These are phyloP conservation scores for Dalbergia oliveri DNA, from an alignment of 306 rosid species.

Conservation along the genomic window DNA sequence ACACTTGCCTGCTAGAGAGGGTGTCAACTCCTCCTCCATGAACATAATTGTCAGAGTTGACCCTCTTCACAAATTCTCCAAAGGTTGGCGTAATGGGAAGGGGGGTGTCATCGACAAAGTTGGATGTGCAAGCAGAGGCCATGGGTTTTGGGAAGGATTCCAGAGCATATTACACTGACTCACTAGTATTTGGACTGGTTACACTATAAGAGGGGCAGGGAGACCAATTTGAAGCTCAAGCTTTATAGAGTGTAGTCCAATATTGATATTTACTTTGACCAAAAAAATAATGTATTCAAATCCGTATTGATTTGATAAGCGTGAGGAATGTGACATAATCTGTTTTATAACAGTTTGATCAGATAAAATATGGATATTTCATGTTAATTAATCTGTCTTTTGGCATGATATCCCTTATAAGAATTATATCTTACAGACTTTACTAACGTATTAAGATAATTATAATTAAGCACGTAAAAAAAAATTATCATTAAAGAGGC, in stretches of 20 bases:
- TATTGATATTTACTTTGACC: constrained; percentile 5
- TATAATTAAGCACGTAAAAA: no score
- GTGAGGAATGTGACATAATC: constrained; percentile 40
- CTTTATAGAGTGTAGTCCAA: constrained; percentile 16
- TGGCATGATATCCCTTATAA: not conserved
- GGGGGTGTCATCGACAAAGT: constrained; percentile 27
- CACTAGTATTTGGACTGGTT: constrained; percentile 7
- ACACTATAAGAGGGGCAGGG: not conserved
- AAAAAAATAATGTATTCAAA: not conserved
- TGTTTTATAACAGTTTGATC: not conserved
- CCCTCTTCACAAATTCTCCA: constrained; percentile 52
- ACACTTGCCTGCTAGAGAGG: constrained; percentile 60
- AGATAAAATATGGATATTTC: not conserved
- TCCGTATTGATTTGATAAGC: constrained; percentile 6
- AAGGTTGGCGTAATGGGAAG: constrained; percentile 52
- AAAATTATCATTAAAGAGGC: no score
- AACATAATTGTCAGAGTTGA: constrained; percentile 19
- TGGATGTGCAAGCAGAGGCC: constrained; percentile 51
- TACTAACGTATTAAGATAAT: not conserved
- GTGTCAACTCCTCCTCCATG: constrained; percentile 40
- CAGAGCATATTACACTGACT: constrained; percentile 10
- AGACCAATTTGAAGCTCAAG: not conserved
- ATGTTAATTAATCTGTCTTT: not conserved
- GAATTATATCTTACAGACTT: not conserved
- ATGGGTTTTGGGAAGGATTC: constrained; percentile 22